phyloP scores from a whole-genome alignment of 106 monocot species.

The Apostasia shenzhenica region DNA sequence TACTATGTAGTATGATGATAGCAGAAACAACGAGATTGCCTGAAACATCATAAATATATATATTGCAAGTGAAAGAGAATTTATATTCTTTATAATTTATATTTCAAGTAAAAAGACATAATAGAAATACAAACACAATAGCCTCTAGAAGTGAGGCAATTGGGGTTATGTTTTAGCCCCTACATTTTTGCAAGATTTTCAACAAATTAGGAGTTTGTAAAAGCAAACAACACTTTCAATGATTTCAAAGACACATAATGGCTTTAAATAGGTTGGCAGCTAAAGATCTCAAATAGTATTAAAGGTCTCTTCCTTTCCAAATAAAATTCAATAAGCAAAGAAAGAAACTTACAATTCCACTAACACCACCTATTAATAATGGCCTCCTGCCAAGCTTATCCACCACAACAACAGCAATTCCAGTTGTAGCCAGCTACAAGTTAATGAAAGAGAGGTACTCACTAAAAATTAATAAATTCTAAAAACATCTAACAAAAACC shows the following conservation, averaged over 20 bases:
- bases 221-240: too few species aligned
- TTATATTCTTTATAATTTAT: neutral
- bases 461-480: neutral
- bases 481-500: neutral
- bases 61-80: too few species aligned
- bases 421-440: slow-evolving; percentile 79
- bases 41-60: slow-evolving; percentile 24
- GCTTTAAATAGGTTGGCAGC: too few species aligned
- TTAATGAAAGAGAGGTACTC: neutral
- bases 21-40: slow-evolving; percentile 73
- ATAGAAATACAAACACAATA: too few species aligned
- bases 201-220: too few species aligned
- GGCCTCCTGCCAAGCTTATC: slow-evolving; percentile 87
- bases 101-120: neutral
- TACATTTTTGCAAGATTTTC: too few species aligned
- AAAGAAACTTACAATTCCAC: slow-evolving; percentile 65
- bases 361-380: slow-evolving; percentile 87
- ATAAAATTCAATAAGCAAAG: neutral
- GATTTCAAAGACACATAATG: too few species aligned
- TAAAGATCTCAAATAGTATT: neutral
- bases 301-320: neutral
- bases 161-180: too few species aligned
- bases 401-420: slow-evolving; percentile 80
- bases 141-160: too few species aligned
- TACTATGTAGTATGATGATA: slow-evolving; percentile 74